Percentiles rank a stretch among this genome's conserved stretches.
Conservation (phyloP, 2,329 filamentous ascomycete species). For the Neonectria magnoliae region DNA sequence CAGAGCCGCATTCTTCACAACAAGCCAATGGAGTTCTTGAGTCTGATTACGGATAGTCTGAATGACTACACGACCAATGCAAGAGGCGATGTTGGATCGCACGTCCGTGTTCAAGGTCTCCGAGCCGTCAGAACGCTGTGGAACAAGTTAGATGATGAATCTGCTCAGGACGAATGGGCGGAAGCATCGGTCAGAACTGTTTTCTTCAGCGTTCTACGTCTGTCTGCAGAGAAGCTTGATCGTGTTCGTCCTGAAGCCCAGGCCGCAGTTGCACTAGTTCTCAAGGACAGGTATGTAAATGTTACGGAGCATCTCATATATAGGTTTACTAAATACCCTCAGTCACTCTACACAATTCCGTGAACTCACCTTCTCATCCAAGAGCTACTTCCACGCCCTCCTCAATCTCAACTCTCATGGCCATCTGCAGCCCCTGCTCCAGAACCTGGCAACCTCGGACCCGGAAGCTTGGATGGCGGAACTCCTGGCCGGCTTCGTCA, state of each 20-base stretch:
- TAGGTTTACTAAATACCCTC: slow-evolving; percentile 34
- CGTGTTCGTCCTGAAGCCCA: slow-evolving; percentile 79
- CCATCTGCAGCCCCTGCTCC: slow-evolving; percentile 50
- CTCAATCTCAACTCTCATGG: slow-evolving; percentile 56
- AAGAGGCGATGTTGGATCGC: slow-evolving; percentile 88
- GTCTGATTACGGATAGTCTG: slow-evolving; percentile 66
- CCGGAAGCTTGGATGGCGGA: slow-evolving; percentile 56
- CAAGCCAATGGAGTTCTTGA: slow-evolving; percentile 54
- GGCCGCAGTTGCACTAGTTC: slow-evolving; percentile 57
- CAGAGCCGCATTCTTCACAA: slow-evolving; percentile 57
- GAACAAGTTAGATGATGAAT: slow-evolving; percentile 44
- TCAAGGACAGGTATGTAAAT: slow-evolving; percentile 57
- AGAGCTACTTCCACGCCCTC: slow-evolving; percentile 66
- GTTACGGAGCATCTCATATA: background rate
- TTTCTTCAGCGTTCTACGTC: slow-evolving; percentile 66
- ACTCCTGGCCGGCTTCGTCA: slow-evolving; percentile 74
- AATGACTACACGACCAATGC: slow-evolving; percentile 93
- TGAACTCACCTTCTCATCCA: slow-evolving; percentile 64
- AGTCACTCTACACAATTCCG: slow-evolving; percentile 51
- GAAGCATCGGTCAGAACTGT: slow-evolving; percentile 51
- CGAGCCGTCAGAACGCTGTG: slow-evolving; percentile 76
- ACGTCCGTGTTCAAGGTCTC: slow-evolving; percentile 83
- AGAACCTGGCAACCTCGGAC: slow-evolving; percentile 47
- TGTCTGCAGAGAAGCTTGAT: slow-evolving; percentile 90
- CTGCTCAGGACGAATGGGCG: slow-evolving; percentile 25